These are phyloP conservation scores for Kregervanrija delftensis DNA, from an alignment of 805 yeast genomes.

Conservation along the genomic window DNA sequence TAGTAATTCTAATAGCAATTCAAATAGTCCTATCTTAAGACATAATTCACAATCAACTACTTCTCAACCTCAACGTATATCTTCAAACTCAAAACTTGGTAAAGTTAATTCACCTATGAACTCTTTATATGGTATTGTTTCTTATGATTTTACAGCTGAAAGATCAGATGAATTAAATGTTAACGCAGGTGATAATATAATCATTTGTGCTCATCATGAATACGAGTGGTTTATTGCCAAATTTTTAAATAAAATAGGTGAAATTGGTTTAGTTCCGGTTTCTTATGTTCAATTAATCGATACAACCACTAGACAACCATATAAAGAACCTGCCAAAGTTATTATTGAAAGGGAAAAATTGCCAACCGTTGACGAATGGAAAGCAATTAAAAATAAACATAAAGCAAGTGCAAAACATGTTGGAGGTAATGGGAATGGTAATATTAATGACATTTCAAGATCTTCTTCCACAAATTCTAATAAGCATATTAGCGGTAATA, in stretches of 20 bases:
- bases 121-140: slow-evolving; percentile 69
- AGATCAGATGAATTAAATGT: slow-evolving; percentile 80
- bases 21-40: slow-evolving; percentile 10
- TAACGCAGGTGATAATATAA: slow-evolving; percentile 77
- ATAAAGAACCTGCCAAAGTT: slow-evolving; percentile 39
- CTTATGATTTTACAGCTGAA: slow-evolving; percentile 83
- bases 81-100: slow-evolving; percentile 1
- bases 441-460: slow-evolving; percentile 6
- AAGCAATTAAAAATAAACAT: slow-evolving; percentile 79
- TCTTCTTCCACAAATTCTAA: slow-evolving; percentile 11
- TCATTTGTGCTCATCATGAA: slow-evolving; percentile 93
- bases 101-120: slow-evolving; percentile 16
- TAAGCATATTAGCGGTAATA: background rate
- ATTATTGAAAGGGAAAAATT: slow-evolving; percentile 56
- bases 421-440: slow-evolving; percentile 11
- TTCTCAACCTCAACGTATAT: slow-evolving; percentile 28
- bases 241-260: slow-evolving; percentile 90
- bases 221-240: slow-evolving; percentile 98
- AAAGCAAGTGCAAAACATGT: slow-evolving; percentile 68
- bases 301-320: slow-evolving; percentile 57
- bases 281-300: slow-evolving; percentile 83
- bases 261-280: slow-evolving; percentile 94
- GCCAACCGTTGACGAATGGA: slow-evolving; percentile 97
- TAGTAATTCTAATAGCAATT: background rate
- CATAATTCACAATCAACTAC: slow-evolving; percentile 7